Percentiles rank a stretch among this genome's conserved stretches.
These are phyloP conservation scores for Suillus placidus DNA, from an alignment of 768 basidiomycete genomes.

Conservation along the genomic window DNA sequence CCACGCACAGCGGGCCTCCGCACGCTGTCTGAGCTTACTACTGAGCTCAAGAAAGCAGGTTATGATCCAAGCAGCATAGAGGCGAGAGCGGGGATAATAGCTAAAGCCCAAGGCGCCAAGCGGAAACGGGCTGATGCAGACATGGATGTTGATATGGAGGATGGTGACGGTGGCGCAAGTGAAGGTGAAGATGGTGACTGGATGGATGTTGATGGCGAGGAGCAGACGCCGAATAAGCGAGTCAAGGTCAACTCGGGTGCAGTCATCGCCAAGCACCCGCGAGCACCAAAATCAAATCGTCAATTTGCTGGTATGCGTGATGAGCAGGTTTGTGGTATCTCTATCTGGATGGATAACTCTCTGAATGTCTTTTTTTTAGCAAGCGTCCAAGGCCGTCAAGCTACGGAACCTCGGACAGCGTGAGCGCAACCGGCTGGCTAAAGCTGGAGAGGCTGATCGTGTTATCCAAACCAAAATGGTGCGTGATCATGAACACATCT, in stretches of 20 bases:
- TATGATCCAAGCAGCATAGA: slow-evolving; percentile 86
- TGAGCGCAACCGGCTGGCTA: slow-evolving; percentile 83
- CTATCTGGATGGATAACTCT: slow-evolving; percentile 10
- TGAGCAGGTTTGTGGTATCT: slow-evolving; percentile 53
- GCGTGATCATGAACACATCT: slow-evolving; percentile 23
- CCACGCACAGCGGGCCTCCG: slow-evolving; percentile 75
- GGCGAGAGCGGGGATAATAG: slow-evolving; percentile 84
- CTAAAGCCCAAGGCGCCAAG: slow-evolving; percentile 70
- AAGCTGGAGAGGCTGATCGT: slow-evolving; percentile 89
- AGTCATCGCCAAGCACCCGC: slow-evolving; percentile 49
- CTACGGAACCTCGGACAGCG: slow-evolving; percentile 88
- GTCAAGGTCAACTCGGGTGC: slow-evolving; percentile 64
- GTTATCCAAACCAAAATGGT: slow-evolving; percentile 85
- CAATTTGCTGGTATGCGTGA: slow-evolving; percentile 80
- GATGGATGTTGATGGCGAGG: slow-evolving; percentile 59
- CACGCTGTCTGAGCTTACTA: slow-evolving; percentile 72
- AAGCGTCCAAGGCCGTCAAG: slow-evolving; percentile 77
- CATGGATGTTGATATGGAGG: slow-evolving; percentile 59
- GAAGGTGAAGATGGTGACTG: slow-evolving; percentile 49
- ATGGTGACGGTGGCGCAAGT: slow-evolving; percentile 34
- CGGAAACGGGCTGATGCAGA: slow-evolving; percentile 58
- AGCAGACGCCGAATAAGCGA: slow-evolving; percentile 57
- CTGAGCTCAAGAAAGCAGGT: slow-evolving; percentile 83
- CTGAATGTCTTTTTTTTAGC: slow-evolving; percentile 43
- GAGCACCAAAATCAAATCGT: slow-evolving; percentile 71